Evolutionary conservation across 495 filamentous ascomycete species (phyloP), one percentile per base, ranked within the genome.

Genomic region (Aspergillus indologenus): DNA sequence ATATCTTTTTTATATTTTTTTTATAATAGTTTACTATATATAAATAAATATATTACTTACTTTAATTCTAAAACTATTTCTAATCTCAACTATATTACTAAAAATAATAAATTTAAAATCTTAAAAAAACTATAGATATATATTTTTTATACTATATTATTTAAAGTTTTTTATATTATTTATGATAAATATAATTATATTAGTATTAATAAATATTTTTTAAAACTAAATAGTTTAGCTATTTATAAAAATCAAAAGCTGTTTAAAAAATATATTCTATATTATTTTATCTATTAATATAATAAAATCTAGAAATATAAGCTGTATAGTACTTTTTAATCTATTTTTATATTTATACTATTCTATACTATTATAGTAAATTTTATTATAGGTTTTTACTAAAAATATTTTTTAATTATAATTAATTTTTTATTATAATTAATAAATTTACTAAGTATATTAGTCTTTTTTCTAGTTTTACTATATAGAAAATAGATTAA

Each of bases 191-290:
- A 40, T 40, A 40, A 20, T 12, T 34, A 53, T 31, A 4, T 4
- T 18, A 31, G 50, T 34, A 34, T 53, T 29, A 53, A 53, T n/a
- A n/a, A 40, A 40, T 53, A 53, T 53, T 3, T 29, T 31, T 4
- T 3, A 18, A 31, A n/a, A 34, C 23, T 53, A n/a, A 31, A 40
- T n/a, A 20, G 18, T 53, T 3, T 53, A n/a, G 5, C 5, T 29
- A 29, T 53, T 5, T 53, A 53, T 53, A n/a, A 53, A 34, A 12
- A 40, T 40, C 5, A 14, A 14, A 40, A 40, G 12, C 34, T 40
- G 5, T 14, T 40, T 6, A 6, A 40, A 11, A 14, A 40, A 9
- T 40, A 40, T 40, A 40, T 40, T 40, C 5, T 15, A 11, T 40
- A 40, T 11, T 40, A 40, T 15, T 14, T 40, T 9, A 14, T 14